phyloP scores from a whole-genome alignment of 305 asterid genomes.

The Fraxinus sp. region DNA sequence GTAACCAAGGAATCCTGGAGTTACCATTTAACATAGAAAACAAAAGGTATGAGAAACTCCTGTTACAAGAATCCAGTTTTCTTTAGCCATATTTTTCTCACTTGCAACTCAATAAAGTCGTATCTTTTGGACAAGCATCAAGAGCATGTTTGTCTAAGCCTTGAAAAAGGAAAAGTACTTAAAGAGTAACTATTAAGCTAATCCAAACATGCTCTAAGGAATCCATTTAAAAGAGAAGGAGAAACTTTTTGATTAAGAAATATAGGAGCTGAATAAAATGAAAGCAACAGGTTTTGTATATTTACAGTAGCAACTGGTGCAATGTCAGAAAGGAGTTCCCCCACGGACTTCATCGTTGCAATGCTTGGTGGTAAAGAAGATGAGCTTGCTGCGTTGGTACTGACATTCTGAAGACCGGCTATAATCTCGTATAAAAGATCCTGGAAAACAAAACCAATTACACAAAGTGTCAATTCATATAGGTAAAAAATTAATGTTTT shows the following conservation, averaged over 20 bases:
- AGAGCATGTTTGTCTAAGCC: not conserved
- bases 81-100: not conserved
- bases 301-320: slow-evolving; percentile 64
- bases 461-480: not conserved
- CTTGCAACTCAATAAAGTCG: not conserved
- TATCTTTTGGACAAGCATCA: not conserved
- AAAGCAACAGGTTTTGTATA: slow-evolving; percentile 22
- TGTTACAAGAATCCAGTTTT: not conserved
- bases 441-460: slow-evolving; percentile 39
- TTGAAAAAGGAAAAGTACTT: not conserved
- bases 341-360: slow-evolving; percentile 64
- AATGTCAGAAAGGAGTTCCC: slow-evolving; percentile 73
- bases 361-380: slow-evolving; percentile 67
- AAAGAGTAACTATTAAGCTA: not conserved
- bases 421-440: slow-evolving; percentile 77
- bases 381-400: slow-evolving; percentile 75
- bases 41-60: slow-evolving; percentile 1
- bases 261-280: not conserved
- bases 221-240: not conserved
- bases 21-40: slow-evolving; percentile 8
- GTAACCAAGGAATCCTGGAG: slow-evolving; percentile 51
- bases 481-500: not conserved
- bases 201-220: not conserved
- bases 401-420: slow-evolving; percentile 76
- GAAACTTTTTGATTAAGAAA: not conserved